Base-by-base conservation (phyloP, 2,329 filamentous ascomycete genomes). In the Talaromyces sp. region DNA sequence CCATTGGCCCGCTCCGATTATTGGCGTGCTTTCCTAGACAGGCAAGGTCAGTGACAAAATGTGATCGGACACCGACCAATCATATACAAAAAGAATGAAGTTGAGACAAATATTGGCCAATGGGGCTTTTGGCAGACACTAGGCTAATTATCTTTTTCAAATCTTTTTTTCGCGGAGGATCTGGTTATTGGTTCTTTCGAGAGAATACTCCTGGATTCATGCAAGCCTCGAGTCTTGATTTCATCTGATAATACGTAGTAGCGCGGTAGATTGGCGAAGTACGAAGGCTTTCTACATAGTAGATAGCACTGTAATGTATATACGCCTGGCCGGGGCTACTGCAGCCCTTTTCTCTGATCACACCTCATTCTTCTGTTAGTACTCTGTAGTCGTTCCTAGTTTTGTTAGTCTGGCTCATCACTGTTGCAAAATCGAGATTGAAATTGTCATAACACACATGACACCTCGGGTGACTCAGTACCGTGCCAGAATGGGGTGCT, bases 341-440 rank as follows among this genome's bases (percentile, higher is more conserved):
- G 57, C 57, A 45, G 57, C 41, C 43, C 24, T 62, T 37, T 52
- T 62, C 45, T 62, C 52, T 43, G 31, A 60, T 60, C 58, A 60
- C 58, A 60, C 58, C 24, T 50, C 13, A 16, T 8, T 10, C 27
- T 49, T 27, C 24, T 31, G 47, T 31, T 27, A 31, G 47, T 27
- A 50, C 11, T 27, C 35, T 37, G 37, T 33, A 50, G 49, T 22
- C 8, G 39, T 52, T 39, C 27, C 58, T 24, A 50, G 41, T n/a
- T 3, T 41, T 11, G 16, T 22, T 45, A 4, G 13, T 49, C 22
- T 50, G 11, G 27, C 6, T 16, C 13, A 50, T 35, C 24, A n/a
- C 19, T 60, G 22, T 47, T 24, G 39, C 13, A 4, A 33, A 45
- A 9, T 43, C 27, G 24, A 49, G 58, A 54, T 31, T 3, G 50